Conservation (phyloP, 192 early-diverging fungal genomes). For the Linnemannia schmuckeri region DNA sequence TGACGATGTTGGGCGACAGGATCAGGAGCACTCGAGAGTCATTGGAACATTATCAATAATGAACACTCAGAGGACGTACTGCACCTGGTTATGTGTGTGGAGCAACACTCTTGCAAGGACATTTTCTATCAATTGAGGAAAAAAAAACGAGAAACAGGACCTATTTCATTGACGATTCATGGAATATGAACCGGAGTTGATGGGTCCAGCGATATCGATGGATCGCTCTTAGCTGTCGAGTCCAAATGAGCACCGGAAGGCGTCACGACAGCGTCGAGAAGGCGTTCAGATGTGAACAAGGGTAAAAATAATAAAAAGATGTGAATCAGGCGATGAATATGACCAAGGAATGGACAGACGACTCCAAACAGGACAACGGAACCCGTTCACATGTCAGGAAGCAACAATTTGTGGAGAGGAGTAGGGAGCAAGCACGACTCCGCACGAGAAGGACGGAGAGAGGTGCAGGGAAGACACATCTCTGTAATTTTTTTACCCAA, state of each 20-base stretch:
- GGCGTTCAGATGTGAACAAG: neutral
- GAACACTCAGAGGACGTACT: neutral
- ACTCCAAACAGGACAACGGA: neutral
- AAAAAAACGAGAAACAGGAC: neutral
- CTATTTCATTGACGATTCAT: neutral
- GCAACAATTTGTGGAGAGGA: neutral
- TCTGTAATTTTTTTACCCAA: neutral
- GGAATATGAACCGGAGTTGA: neutral
- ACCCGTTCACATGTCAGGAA: constrained; percentile 4
- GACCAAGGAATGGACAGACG: neutral
- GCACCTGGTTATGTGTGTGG: neutral
- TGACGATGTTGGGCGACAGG: neutral
- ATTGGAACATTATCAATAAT: neutral
- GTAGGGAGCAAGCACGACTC: neutral
- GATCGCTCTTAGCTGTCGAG: neutral
- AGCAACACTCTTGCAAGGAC: neutral
- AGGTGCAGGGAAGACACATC: neutral
- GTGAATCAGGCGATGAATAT: neutral
- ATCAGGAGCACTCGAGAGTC: neutral
- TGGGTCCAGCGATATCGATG: neutral
- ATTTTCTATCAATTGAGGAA: neutral
- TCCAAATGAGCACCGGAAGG: no score
- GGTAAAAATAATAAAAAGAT: neutral
- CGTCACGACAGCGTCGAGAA: neutral
- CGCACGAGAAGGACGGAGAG: neutral